Base-by-base conservation (phyloP, 1,139 yeast genomes). In the Protomyces gravidus region DNA sequence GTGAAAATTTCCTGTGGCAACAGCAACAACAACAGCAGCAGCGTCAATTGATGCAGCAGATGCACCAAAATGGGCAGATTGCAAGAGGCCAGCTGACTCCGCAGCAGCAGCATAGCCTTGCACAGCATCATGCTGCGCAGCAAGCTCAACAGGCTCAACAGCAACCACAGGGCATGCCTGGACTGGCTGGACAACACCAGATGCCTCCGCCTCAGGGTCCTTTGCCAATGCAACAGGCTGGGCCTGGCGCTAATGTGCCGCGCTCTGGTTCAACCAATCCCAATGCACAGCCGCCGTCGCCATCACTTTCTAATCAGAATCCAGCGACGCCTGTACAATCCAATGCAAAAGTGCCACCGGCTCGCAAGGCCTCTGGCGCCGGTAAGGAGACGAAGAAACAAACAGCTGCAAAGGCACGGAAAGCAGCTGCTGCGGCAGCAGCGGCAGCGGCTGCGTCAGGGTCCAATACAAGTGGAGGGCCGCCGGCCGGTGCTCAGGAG, bases 261-360 rank as follows among this genome's bases (percentile, higher is more conserved):
- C 59, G 52, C 23, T 50, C 57, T n/a, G 57, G 19, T 33, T 58
- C 56, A 30, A 56, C 63, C n/a, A 48, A 42, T 3, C 49, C 60
- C 45, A 59, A 61, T 4, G 64, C 63, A n/a, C 63, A 65, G 13
- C 71, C 73, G 3, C 64, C 69, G 25, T 72, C 78, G 1, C 77
- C 78, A 5, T 66, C 68, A 49, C 64, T 68, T 39, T 65, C 65
- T 4, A 69, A 67, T 59, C 55, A 61, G 13, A 62, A 63, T 21
- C 78, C 78, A 48, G 73, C 79, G n/a, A 81, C 80, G 61, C 73
- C 78, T 2, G 71, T 73, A 50, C 79, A 81, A 76, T 73, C 78
- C 1, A 68, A 74, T 40, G 70, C 73, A 50, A 65, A 77, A 46
- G 65, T 76, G 30, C 72, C 77, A 70, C 69, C 69, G 53, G 70